Conservation (phyloP, 768 basidiomycete species). For the Mycena vulgaris region DNA sequence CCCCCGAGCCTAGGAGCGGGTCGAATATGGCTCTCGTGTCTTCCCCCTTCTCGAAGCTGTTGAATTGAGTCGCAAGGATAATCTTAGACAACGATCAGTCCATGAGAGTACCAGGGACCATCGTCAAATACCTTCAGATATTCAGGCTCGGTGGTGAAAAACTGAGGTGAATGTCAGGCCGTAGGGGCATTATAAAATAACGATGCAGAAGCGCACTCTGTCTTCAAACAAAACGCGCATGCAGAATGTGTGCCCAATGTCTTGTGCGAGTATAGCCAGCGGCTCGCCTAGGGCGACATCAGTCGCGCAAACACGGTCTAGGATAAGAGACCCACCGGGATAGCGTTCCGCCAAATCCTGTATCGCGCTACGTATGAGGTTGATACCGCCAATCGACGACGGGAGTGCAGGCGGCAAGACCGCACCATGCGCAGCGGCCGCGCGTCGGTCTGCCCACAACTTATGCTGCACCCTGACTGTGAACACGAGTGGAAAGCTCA, state of each 20-base stretch:
- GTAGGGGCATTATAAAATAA: background rate
- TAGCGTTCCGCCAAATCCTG: conserved; percentile 47
- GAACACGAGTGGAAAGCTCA: conserved; percentile 14
- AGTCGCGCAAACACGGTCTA: background rate
- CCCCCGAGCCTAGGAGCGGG: conserved; percentile 54
- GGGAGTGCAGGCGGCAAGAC: conserved; percentile 39
- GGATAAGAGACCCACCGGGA: conserved; percentile 43
- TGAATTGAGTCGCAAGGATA: conserved; percentile 47
- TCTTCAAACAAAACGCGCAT: conserved; percentile 30
- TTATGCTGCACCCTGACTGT: background rate
- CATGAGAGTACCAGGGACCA: too few species aligned
- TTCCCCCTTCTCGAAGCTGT: conserved; percentile 45
- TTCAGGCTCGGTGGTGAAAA: conserved; percentile 62
- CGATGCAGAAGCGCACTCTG: conserved; percentile 1
- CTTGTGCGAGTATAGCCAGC: background rate
- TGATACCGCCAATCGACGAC: conserved; percentile 46
- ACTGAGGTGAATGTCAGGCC: background rate
- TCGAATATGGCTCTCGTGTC: background rate
- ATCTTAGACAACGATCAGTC: background rate
- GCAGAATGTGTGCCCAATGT: conserved; percentile 14
- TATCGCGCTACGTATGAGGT: conserved; percentile 42
- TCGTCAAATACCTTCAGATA: conserved; percentile 54
- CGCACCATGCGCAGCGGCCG: conserved; percentile 41
- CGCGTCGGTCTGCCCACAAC: conserved; percentile 18
- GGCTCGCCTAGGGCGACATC: conserved; percentile 5